Percentiles rank a stretch among this genome's conserved stretches.
phyloP scores from a whole-genome alignment of 2,329 filamentous ascomycete species.

The Colletotrichum trifolii region DNA sequence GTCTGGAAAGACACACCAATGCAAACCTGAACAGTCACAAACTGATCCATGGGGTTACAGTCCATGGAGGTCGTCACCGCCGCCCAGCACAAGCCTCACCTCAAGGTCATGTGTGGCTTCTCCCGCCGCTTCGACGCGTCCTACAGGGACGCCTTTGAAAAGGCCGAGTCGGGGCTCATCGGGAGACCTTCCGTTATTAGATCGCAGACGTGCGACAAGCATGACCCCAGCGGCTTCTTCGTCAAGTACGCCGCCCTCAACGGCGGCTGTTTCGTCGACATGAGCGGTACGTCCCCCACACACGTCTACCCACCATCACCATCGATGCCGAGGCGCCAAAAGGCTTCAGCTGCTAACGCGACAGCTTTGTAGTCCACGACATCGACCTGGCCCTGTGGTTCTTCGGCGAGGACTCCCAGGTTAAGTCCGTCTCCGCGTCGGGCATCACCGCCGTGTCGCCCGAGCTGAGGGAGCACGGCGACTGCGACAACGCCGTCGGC shows the following conservation, averaged over 20 bases:
- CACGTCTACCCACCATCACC: not conserved
- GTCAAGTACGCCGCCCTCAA: constrained; percentile 73
- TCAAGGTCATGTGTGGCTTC: constrained; percentile 68
- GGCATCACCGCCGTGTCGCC: constrained; percentile 47
- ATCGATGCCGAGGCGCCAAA: too few species aligned
- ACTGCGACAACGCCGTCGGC: constrained; percentile 53
- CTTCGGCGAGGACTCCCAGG: constrained; percentile 45
- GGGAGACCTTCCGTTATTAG: constrained; percentile 70
- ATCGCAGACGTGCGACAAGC: constrained; percentile 75
- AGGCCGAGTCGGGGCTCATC: constrained; percentile 64
- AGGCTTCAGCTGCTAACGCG: too few species aligned
- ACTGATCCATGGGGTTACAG: constrained; percentile 53
- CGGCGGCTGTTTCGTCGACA: constrained; percentile 77
- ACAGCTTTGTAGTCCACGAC: too few species aligned
- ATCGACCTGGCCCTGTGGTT: constrained; percentile 47
- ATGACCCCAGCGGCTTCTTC: constrained; percentile 74
- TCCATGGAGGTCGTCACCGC: constrained; percentile 63
- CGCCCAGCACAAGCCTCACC: constrained; percentile 63
- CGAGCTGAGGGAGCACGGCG: constrained; percentile 46
- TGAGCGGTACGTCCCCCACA: constrained; percentile 15
- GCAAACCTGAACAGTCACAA: not conserved
- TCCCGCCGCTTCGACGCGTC: constrained; percentile 68
- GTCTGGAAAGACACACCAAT: constrained; percentile 49
- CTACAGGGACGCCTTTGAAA: constrained; percentile 68
- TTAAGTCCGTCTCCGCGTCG: constrained; percentile 45